Evolutionary conservation across 805 yeast genomes (phyloP).

Genomic region (Tanozyma kutaoensis): DNA sequence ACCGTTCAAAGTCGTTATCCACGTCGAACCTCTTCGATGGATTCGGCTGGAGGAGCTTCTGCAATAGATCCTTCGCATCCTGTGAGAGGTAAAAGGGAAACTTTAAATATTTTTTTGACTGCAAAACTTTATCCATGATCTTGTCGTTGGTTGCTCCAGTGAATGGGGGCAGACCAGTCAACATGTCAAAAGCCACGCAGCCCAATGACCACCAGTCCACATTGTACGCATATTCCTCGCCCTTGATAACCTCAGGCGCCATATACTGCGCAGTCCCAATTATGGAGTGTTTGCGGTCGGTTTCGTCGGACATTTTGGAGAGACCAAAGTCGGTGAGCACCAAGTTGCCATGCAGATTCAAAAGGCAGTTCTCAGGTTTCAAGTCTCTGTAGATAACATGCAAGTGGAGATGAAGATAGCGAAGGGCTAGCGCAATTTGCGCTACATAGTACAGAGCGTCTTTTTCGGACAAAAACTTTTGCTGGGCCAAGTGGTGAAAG

Average conservation of each 20-base stretch:
- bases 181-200: conserved; percentile 64
- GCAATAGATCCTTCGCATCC: conserved; percentile 68
- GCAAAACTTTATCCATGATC: conserved; percentile 61
- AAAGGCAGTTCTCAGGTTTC: conserved; percentile 33
- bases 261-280: conserved; percentile 76
- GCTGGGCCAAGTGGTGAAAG: conserved; percentile 45
- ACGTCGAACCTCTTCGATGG: conserved; percentile 44
- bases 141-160: conserved; percentile 70
- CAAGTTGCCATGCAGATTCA: conserved; percentile 24
- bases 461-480: conserved; percentile 6
- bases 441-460: conserved; percentile 9
- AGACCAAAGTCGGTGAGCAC: conserved; percentile 33
- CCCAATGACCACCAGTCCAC: conserved; percentile 95
- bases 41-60: conserved; percentile 53
- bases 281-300: conserved; percentile 34
- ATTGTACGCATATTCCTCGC: conserved; percentile 60
- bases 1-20: conserved; percentile 38
- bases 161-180: conserved; percentile 82
- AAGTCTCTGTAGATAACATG: conserved; percentile 29
- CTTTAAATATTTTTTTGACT: conserved; percentile 42
- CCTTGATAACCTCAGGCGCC: conserved; percentile 82
- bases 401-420: conserved; percentile 11
- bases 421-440: conserved; percentile 7
- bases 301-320: conserved; percentile 23
- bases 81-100: conserved; percentile 66